Conservation (phyloP, 2,329 filamentous ascomycete species). For the Alternaria ethzedia region DNA sequence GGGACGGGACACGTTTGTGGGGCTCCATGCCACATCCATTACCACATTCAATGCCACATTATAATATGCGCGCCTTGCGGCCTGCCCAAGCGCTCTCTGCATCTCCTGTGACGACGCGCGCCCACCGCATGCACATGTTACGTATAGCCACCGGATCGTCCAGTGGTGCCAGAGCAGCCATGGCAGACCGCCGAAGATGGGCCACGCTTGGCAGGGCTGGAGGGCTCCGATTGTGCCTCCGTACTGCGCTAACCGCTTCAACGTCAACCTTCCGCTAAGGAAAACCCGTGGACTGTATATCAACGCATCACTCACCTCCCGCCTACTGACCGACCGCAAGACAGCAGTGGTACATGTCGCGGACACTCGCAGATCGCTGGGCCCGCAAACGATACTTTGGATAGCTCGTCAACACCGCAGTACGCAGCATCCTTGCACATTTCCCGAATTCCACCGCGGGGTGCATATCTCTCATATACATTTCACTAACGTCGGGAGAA, state of each 20-base stretch:
- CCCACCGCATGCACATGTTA: background rate
- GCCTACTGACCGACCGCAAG: background rate
- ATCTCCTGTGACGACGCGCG: background rate
- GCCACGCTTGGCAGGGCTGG: conserved; percentile 18
- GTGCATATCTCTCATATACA: conserved; percentile 16
- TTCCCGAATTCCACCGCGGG: conserved; percentile 24
- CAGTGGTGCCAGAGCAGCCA: conserved; percentile 5
- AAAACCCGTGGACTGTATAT: conserved; percentile 29
- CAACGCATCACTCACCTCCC: conserved; percentile 17
- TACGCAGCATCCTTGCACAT: conserved; percentile 33
- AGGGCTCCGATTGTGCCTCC: conserved; percentile 23
- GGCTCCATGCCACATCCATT: conserved; percentile 4
- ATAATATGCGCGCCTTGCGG: background rate
- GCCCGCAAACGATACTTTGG: conserved; percentile 55
- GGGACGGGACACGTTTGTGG: conserved; percentile 5
- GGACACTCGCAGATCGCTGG: conserved; percentile 60
- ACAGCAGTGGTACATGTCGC: conserved; percentile 57
- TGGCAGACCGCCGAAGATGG: conserved; percentile 13
- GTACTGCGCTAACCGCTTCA: conserved; percentile 27
- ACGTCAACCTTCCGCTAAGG: conserved; percentile 18
- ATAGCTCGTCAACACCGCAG: conserved; percentile 38
- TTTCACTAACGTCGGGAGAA: conserved; percentile 7
- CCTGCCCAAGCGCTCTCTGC: background rate
- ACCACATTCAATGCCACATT: conserved; percentile 5
- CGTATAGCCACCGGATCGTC: background rate